Percentiles rank a stretch among this genome's conserved stretches.
These are phyloP conservation scores for Nicotiana knightiana DNA, from an alignment of 257 asterid genomes.

Conservation along the genomic window DNA sequence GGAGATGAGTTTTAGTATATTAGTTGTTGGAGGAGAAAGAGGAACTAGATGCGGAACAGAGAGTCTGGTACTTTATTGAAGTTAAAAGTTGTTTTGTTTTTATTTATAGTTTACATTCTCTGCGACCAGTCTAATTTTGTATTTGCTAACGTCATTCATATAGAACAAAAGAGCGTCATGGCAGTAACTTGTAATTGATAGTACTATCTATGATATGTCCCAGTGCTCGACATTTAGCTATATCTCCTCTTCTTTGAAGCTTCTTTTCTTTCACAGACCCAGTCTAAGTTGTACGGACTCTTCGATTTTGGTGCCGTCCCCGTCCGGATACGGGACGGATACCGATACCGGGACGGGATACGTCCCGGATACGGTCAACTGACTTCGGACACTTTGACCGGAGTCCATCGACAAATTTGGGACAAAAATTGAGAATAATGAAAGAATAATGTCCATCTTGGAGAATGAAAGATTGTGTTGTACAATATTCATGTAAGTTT, in stretches of 20 bases:
- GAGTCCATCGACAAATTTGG: too few relatives aligned
- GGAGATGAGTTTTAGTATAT: background rate
- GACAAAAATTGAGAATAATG: too few relatives aligned
- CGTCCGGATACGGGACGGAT: too few relatives aligned
- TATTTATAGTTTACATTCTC: background rate
- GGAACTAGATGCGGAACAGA: background rate
- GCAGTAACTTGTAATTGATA: background rate
- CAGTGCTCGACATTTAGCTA: background rate
- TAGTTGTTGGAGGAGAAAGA: background rate
- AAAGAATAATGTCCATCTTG: too few relatives aligned
- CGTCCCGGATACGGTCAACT: too few relatives aligned
- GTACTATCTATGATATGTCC: background rate
- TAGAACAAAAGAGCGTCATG: background rate
- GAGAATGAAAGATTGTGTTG: too few relatives aligned
- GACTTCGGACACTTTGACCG: too few relatives aligned
- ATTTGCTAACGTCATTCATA: background rate
- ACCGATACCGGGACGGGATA: too few relatives aligned
- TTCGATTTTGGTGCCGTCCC: too few relatives aligned
- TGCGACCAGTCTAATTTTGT: background rate
- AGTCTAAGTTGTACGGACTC: background rate
- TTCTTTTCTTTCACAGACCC: background rate
- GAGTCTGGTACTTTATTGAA: background rate
- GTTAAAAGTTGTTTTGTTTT: background rate
- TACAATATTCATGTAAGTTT: too few relatives aligned
- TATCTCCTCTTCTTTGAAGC: background rate